phyloP scores from a whole-genome alignment of 345 rosid species.

The Citrus trifoliata region DNA sequence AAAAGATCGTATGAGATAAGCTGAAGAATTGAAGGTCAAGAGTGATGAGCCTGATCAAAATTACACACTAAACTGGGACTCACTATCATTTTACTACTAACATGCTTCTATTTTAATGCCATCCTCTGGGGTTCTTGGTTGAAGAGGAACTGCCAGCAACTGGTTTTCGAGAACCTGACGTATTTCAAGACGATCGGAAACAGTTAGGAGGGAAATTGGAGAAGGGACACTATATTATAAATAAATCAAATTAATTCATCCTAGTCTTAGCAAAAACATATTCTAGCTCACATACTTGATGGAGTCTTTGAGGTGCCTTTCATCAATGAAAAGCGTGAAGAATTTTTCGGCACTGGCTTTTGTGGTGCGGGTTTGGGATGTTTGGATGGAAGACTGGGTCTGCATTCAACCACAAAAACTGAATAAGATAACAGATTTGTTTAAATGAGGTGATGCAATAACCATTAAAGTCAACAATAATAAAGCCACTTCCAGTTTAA shows the following conservation, averaged over 20 bases:
- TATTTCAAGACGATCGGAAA: background rate
- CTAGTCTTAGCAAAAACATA: background rate
- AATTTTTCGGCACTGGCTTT: conserved; percentile 40
- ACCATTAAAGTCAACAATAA: background rate
- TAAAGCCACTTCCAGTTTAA: background rate
- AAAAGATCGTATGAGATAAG: background rate
- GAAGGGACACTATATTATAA: background rate
- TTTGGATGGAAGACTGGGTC: conserved; percentile 41
- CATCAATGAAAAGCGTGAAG: conserved; percentile 48
- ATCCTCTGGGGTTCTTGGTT: conserved; percentile 26
- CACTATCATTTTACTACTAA: background rate
- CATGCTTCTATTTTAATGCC: conserved; percentile 28
- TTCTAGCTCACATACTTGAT: conserved; percentile 41
- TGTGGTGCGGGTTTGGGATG: conserved; percentile 51
- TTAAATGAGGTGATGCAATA: background rate
- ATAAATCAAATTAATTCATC: background rate
- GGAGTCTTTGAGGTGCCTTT: conserved; percentile 48
- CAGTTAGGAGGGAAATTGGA: background rate
- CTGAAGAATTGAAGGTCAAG: background rate
- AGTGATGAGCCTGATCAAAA: background rate
- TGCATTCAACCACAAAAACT: conserved; percentile 17
- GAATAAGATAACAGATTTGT: background rate
- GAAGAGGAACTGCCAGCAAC: conserved; percentile 29
- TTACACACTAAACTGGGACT: background rate
- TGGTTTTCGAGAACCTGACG: conserved; percentile 37